phyloP scores from a whole-genome alignment of 2,329 filamentous ascomycete species.

The Aspergillus niger region DNA sequence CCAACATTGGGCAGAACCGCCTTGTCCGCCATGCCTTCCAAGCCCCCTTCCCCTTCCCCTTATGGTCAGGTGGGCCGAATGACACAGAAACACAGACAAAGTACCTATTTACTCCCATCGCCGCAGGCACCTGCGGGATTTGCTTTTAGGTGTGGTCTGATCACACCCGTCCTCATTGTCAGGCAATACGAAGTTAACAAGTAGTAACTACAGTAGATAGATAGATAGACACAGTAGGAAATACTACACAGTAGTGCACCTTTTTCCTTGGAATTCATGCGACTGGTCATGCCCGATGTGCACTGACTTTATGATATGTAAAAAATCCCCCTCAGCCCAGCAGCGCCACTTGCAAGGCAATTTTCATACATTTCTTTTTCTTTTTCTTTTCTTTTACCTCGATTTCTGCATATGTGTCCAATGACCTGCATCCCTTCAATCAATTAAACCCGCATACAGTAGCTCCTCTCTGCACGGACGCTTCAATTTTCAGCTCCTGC shows the following conservation, averaged over 20 bases:
- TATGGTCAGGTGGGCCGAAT: not conserved
- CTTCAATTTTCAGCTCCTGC: not conserved
- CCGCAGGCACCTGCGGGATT: not conserved
- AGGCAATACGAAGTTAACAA: not conserved
- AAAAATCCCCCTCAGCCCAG: not conserved
- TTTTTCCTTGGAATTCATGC: not conserved
- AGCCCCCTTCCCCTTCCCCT: not conserved
- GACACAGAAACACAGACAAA: not conserved
- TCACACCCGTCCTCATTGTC: not conserved
- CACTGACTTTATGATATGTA: not conserved
- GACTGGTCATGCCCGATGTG: not conserved
- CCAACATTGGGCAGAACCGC: not conserved
- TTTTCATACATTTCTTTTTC: not conserved
- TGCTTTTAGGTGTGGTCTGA: conserved; percentile 4
- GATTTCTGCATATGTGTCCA: not conserved
- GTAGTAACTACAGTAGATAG: too few species aligned
- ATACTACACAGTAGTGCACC: too few species aligned
- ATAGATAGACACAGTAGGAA: too few species aligned
- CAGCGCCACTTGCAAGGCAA: not conserved
- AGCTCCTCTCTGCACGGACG: not conserved
- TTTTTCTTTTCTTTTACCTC: too few species aligned
- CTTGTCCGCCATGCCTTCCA: not conserved
- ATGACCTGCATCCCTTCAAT: not conserved
- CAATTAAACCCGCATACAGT: not conserved
- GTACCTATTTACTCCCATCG: not conserved